These are phyloP conservation scores for Bruguiera sexangula DNA, from an alignment of 345 rosid species.

Conservation along the genomic window DNA sequence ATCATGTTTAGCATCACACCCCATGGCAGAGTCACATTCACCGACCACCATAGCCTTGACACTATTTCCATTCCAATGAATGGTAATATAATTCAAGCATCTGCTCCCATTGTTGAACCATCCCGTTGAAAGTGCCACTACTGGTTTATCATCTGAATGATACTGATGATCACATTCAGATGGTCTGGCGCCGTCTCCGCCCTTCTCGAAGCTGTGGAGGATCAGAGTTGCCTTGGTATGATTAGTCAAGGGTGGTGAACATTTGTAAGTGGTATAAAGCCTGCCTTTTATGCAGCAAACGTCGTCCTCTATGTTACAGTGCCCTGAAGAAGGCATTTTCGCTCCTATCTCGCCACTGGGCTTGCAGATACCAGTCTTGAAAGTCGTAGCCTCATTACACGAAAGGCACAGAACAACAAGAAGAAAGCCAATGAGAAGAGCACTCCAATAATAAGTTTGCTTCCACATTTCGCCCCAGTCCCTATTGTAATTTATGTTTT, in stretches of 20 bases:
- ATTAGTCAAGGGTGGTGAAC: constrained; percentile 13
- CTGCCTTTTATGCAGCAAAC: not conserved
- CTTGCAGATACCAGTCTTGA: not conserved
- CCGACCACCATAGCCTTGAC: constrained; percentile 15
- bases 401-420: not conserved
- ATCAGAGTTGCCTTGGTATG: constrained; percentile 13
- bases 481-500: not conserved
- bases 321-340: not conserved
- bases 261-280: not conserved
- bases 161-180: constrained; percentile 12
- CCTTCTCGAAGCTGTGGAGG: constrained; percentile 11
- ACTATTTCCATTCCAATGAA: constrained; percentile 13
- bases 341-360: not conserved
- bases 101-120: constrained; percentile 19
- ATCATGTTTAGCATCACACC: constrained; percentile 10
- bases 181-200: constrained; percentile 6
- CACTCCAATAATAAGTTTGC: not conserved
- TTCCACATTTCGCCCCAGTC: not conserved
- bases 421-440: not conserved
- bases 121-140: constrained; percentile 19
- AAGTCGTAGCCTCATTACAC: not conserved
- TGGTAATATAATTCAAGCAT: not conserved
- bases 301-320: not conserved
- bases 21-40: constrained; percentile 17
- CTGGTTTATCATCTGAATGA: constrained; percentile 7